Conservation (phyloP, 768 basidiomycete species). For the Lactarius indigo region DNA sequence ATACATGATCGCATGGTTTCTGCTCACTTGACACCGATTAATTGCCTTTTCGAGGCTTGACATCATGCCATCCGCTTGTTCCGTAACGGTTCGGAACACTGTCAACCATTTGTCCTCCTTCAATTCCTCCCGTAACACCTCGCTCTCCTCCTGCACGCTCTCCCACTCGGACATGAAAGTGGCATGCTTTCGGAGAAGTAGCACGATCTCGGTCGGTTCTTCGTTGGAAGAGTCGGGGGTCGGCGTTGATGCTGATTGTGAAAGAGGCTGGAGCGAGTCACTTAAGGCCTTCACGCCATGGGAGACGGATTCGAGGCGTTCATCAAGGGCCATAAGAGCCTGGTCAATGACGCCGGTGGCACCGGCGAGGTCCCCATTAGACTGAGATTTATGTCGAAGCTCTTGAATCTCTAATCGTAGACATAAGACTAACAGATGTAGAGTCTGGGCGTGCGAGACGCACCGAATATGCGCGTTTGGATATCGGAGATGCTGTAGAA, state of each 20-base stretch:
- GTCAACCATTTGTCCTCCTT: conserved; percentile 98
- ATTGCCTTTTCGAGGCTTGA: conserved; percentile 90
- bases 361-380: conserved; percentile 50
- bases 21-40: conserved; percentile 77
- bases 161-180: conserved; percentile 78
- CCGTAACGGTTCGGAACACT: conserved; percentile 89
- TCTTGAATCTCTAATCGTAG: conserved; percentile 76
- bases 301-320: conserved; percentile 69
- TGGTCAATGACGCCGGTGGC: conserved; percentile 75
- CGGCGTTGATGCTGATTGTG: conserved; percentile 47
- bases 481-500: conserved; percentile 86
- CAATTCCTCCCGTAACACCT: conserved; percentile 82
- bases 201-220: conserved; percentile 40
- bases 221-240: conserved; percentile 39
- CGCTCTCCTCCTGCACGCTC: conserved; percentile 71
- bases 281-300: conserved; percentile 68
- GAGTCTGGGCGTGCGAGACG: conserved; percentile 25
- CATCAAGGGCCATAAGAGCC: conserved; percentile 74
- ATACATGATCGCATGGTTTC: conserved; percentile 7
- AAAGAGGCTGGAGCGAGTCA: conserved; percentile 60
- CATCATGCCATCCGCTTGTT: conserved; percentile 99
- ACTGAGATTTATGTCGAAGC: conserved; percentile 81
- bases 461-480: conserved; percentile 88
- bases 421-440: background rate
- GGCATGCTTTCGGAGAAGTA: conserved; percentile 70